Percentiles rank a stretch among this genome's conserved stretches.
Evolutionary conservation across 495 filamentous ascomycete genomes (phyloP).

Genomic region (Daldinia bambusicola): DNA sequence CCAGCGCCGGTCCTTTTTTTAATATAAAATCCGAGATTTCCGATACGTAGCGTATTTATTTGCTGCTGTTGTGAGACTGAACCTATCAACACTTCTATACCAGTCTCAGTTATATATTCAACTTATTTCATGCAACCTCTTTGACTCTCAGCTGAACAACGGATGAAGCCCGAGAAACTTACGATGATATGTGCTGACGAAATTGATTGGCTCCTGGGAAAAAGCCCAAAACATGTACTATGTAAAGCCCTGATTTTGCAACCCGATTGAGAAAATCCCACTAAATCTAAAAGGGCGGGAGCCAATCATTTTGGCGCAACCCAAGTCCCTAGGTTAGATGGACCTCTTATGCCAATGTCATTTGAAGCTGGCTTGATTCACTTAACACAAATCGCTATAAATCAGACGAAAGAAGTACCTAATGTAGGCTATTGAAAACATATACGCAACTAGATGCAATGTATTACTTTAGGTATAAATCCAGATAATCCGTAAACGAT

Average conservation of each 20-base stretch:
- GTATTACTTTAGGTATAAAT: too few species aligned
- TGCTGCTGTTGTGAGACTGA: too few species aligned
- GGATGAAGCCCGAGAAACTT: not conserved
- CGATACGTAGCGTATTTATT: not conserved
- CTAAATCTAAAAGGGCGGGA: constrained; percentile 30
- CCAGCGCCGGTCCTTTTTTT: too few species aligned
- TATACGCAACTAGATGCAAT: too few species aligned
- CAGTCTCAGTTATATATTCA: not conserved
- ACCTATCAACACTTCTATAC: not conserved
- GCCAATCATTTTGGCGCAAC: constrained; percentile 24
- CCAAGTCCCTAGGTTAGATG: constrained; percentile 2
- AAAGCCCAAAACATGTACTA: not conserved
- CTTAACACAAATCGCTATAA: too few species aligned
- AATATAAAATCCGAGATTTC: not conserved
- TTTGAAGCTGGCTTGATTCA: too few species aligned
- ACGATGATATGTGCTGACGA: not conserved
- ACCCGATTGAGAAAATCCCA: constrained; percentile 24
- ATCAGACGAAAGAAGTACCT: too few species aligned
- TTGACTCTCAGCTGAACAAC: not conserved
- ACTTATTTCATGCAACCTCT: not conserved
- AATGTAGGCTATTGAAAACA: too few species aligned
- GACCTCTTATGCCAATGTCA: too few species aligned
- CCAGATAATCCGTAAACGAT: not conserved
- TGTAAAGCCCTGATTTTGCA: constrained; percentile 11
- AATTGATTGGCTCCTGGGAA: constrained; percentile 5